Percentiles rank a stretch among this genome's conserved stretches.
Evolutionary conservation across 2,329 filamentous ascomycete genomes (phyloP).

Genomic region (Eurotiales sp.): DNA sequence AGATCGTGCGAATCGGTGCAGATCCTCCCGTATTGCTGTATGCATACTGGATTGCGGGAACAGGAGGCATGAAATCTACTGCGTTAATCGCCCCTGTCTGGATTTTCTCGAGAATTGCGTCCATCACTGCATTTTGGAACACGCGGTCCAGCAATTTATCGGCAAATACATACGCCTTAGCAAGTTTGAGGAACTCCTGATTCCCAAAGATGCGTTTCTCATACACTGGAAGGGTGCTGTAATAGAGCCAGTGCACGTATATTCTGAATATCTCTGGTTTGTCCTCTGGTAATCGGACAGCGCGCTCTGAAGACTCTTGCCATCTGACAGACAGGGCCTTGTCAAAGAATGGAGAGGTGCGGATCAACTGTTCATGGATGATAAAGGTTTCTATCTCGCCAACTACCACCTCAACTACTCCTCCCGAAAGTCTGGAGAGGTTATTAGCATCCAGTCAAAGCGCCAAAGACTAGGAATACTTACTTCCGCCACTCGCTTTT

Average conservation of each 20-base stretch:
- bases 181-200: no score
- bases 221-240: constrained; percentile 10
- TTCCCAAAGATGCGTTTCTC: no score
- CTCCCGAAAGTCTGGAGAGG: constrained; percentile 42
- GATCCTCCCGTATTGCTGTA: not conserved
- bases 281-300: constrained; percentile 18
- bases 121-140: not conserved
- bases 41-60: not conserved
- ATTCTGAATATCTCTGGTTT: constrained; percentile 14
- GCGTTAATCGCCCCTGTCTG: not conserved
- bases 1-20: not conserved
- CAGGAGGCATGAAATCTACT: not conserved
- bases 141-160: not conserved
- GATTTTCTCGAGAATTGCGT: not conserved
- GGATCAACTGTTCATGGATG: constrained; percentile 17
- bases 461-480: no score
- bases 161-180: not conserved
- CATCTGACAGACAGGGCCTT: constrained; percentile 13
- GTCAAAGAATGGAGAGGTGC: constrained; percentile 12
- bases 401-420: constrained; percentile 22
- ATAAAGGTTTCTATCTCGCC: not conserved
- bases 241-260: constrained; percentile 19
- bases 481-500: no score
- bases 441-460: not conserved
- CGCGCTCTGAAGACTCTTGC: constrained; percentile 13